Conservation (phyloP, 768 basidiomycete genomes). For the Pisolithus albus region DNA sequence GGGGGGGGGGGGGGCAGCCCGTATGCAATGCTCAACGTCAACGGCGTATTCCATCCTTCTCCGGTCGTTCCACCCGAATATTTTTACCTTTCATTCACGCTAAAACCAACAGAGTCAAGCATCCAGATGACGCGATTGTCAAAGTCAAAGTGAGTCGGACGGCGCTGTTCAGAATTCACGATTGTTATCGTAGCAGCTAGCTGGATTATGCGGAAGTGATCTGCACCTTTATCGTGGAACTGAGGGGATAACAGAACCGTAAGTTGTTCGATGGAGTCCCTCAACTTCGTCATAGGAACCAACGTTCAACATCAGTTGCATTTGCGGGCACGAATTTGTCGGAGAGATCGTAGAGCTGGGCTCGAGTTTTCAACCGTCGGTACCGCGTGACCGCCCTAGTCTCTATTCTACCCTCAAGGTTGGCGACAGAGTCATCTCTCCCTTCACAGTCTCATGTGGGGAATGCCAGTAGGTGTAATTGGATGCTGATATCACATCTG, state of each 20-base stretch:
- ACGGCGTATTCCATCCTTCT: too few relatives aligned
- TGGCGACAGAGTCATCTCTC: constrained; percentile 73
- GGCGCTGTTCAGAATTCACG: background rate
- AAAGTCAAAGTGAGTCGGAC: constrained; percentile 51
- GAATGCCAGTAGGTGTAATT: constrained; percentile 63
- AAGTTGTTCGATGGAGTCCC: constrained; percentile 15
- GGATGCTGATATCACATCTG: background rate
- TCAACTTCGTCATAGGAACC: background rate
- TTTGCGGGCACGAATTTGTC: constrained; percentile 72
- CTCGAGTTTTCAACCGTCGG: constrained; percentile 39
- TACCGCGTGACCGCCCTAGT: constrained; percentile 43
- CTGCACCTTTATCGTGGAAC: constrained; percentile 70
- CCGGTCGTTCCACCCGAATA: background rate
- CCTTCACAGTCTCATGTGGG: constrained; percentile 78
- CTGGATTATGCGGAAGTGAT: constrained; percentile 69
- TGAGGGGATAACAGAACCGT: constrained; percentile 47
- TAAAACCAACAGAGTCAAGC: constrained; percentile 43
- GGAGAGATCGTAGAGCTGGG: constrained; percentile 68
- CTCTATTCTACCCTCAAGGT: constrained; percentile 59
- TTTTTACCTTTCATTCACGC: background rate
- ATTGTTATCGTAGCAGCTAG: constrained; percentile 36
- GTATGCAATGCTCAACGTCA: too few relatives aligned
- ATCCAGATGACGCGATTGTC: constrained; percentile 74
- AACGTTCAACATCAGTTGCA: constrained; percentile 36
- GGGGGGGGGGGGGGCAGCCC: too few relatives aligned